Evolutionary conservation across 345 rosid species (phyloP).

Genomic region (Populus nigra): DNA sequence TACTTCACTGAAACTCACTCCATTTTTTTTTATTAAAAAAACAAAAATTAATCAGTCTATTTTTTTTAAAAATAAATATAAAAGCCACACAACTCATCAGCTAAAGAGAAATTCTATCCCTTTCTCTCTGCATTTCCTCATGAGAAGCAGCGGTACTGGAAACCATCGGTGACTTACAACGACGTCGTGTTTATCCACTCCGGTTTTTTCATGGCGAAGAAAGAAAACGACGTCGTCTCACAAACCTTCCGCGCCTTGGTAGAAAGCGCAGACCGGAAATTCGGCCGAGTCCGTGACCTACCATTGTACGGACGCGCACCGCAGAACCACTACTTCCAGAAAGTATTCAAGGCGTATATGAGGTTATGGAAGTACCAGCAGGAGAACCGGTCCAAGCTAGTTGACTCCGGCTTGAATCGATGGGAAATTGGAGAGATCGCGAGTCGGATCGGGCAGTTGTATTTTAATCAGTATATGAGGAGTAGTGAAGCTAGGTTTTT

Average conservation of each 20-base stretch:
- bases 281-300: conserved; percentile 78
- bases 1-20: not conserved
- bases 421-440: conserved; percentile 99
- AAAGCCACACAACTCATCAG: conserved; percentile 22
- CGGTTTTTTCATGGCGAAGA: conserved; percentile 27
- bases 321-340: conserved; percentile 58
- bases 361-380: conserved; percentile 97
- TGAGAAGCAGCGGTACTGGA: conserved; percentile 10
- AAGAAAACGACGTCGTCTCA: conserved; percentile 41
- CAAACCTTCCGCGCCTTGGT: conserved; percentile 64
- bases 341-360: conserved; percentile 94
- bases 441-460: conserved; percentile 97
- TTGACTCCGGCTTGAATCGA: conserved; percentile 75
- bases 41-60: not conserved
- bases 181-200: not conserved
- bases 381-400: conserved; percentile 61
- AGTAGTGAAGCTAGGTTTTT: conserved; percentile 82
- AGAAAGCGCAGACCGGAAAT: conserved; percentile 93
- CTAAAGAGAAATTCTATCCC: conserved; percentile 2
- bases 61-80: not conserved
- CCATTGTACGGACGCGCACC: conserved; percentile 54
- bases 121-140: conserved; percentile 12
- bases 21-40: not conserved
- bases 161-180: not conserved
- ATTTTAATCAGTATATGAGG: conserved; percentile 91